phyloP scores from a whole-genome alignment of 2,329 filamentous ascomycete species.

The Fusarium mundagurra region DNA sequence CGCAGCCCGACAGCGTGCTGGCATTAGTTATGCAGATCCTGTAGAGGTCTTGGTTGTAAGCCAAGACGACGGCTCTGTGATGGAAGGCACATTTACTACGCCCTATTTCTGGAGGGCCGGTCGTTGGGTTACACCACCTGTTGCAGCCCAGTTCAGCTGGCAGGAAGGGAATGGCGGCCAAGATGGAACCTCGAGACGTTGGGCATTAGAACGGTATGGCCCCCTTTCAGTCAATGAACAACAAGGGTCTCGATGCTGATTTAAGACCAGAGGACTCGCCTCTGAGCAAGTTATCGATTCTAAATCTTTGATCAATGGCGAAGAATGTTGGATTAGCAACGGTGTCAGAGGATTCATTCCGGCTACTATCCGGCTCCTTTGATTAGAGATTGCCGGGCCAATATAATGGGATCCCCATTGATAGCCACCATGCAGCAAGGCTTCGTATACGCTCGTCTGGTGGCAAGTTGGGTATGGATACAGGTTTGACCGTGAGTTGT shows the following conservation, averaged over 20 bases:
- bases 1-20: slow-evolving; percentile 69
- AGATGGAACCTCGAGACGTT: slow-evolving; percentile 82
- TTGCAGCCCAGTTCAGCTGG: slow-evolving; percentile 54
- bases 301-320: slow-evolving; percentile 72
- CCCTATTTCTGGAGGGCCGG: slow-evolving; percentile 80
- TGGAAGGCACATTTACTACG: slow-evolving; percentile 87
- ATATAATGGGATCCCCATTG: not conserved
- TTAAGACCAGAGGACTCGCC: slow-evolving; percentile 63
- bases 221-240: not conserved
- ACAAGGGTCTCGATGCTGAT: not conserved
- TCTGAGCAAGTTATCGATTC: slow-evolving; percentile 70
- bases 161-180: slow-evolving; percentile 75
- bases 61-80: slow-evolving; percentile 67
- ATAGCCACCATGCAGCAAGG: not conserved
- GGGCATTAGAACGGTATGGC: slow-evolving; percentile 76
- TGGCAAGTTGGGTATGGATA: slow-evolving; percentile 13
- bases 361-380: slow-evolving; percentile 52
- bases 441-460: not conserved
- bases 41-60: slow-evolving; percentile 83
- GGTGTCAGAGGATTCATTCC: slow-evolving; percentile 81
- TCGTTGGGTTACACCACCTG: slow-evolving; percentile 82
- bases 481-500: not conserved
- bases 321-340: slow-evolving; percentile 90
- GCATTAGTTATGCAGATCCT: slow-evolving; percentile 60
- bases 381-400: not conserved